Percentiles rank a stretch among this genome's conserved stretches.
Conservation (phyloP, 768 basidiomycete species). For the Kwoniella pini region DNA sequence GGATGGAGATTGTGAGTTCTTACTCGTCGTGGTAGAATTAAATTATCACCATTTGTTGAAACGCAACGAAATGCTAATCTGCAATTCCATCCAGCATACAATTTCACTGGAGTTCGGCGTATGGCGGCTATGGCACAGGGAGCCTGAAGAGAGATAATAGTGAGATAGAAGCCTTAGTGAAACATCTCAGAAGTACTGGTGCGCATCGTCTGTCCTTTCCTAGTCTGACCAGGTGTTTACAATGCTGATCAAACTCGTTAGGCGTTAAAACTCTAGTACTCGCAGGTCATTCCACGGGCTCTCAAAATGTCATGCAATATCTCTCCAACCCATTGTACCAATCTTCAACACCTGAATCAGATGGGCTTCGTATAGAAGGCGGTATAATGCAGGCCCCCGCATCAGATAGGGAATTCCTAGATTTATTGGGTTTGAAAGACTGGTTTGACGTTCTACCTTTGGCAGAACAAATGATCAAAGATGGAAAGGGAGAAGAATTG, state of each 20-base stretch:
- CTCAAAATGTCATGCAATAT: conserved; percentile 50
- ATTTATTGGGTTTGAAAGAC: background rate
- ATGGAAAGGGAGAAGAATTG: conserved; percentile 39
- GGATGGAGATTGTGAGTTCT: conserved; percentile 49
- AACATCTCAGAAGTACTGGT: conserved; percentile 43
- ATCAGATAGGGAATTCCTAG: conserved; percentile 45
- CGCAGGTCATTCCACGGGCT: conserved; percentile 53
- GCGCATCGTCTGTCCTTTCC: no score
- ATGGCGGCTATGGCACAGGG: conserved; percentile 41
- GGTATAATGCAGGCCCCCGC: conserved; percentile 54
- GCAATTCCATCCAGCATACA: conserved; percentile 34
- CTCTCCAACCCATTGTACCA: conserved; percentile 27
- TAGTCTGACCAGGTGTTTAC: no score
- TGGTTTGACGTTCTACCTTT: conserved; percentile 18
- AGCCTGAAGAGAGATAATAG: conserved; percentile 38
- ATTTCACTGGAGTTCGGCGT: conserved; percentile 45
- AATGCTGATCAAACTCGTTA: conserved; percentile 9
- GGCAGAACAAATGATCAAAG: conserved; percentile 35
- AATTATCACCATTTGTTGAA: no score
- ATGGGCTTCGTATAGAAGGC: conserved; percentile 32
- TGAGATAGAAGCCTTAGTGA: conserved; percentile 44
- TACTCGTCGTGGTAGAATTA: no score
- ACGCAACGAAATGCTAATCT: no score
- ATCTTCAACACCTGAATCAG: conserved; percentile 4
- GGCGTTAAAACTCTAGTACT: conserved; percentile 41